Base-by-base conservation (phyloP, 345 rosid species). In the Leavenworthia alabamica region DNA sequence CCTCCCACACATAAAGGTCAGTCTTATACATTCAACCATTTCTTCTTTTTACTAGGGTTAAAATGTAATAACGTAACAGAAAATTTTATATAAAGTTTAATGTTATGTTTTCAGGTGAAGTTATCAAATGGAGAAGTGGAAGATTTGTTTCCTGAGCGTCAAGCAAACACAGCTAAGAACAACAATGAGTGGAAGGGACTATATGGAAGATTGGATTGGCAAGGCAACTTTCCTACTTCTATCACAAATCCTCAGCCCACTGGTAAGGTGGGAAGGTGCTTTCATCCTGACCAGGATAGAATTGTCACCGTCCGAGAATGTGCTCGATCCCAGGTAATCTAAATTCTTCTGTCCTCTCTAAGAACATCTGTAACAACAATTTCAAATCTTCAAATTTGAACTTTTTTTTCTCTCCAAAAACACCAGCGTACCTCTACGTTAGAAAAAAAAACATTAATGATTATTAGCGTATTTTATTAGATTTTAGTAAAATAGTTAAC, bases 181-280 rank as follows among this genome's bases (percentile, higher is more conserved):
- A 85, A 90, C 72, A 90, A 88, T 66, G 84, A 84, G 60, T 88
- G 96, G 94, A 90, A 90, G 59, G 97, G 97, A 16, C 82, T 88
- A 22, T 84, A 70, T 54, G 96, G 97, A 64, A 86, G 97, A 70
- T 49, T 90, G 60, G 94, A 88, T 49, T 90, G 97, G 97, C 77
- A 86, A 62, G 97, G 96, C 2, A 86, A 88, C 58, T 90, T 90
- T 60, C 96, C 91, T 2, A 90, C 97, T 49, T 90, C 89, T 0
- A 64, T 86, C 22, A 90, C 94, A 3, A 89, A 88, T 54, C 96
- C 97, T 68, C 88, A 84, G 60, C 97, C 97, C 2, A 86, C 80
- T 85, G 94, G 97, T 23, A 88, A 81, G 71, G 97, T 90, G 11
- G 96, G 97, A 37, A 80, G 84, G 84, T 90, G 97, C 31, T 88